These are phyloP conservation scores for Zasmidium angulare DNA, from an alignment of 2,329 filamentous ascomycete genomes.

Conservation along the genomic window DNA sequence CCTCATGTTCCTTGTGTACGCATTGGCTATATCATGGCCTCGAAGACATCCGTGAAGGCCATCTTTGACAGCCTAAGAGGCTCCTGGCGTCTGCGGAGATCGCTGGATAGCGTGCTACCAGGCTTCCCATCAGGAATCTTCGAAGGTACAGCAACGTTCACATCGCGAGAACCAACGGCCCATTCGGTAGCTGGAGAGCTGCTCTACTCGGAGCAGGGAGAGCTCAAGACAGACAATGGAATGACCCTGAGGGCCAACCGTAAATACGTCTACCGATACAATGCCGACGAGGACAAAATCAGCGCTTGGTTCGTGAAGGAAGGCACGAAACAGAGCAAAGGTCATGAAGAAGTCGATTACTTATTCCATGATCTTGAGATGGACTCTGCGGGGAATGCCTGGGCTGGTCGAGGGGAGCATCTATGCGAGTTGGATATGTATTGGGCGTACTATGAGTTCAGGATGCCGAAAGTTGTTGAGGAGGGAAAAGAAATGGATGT, in stretches of 20 bases:
- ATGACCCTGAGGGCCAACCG: slow-evolving; percentile 59
- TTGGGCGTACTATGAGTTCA: slow-evolving; percentile 68
- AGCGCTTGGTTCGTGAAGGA: slow-evolving; percentile 75
- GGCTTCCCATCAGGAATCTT: slow-evolving; percentile 38
- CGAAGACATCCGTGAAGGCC: slow-evolving; percentile 22
- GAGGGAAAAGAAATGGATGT: slow-evolving; percentile 29
- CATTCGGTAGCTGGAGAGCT: slow-evolving; percentile 32
- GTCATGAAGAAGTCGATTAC: slow-evolving; percentile 59
- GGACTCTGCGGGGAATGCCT: slow-evolving; percentile 41
- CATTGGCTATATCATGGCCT: slow-evolving; percentile 9
- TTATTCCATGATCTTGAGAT: slow-evolving; percentile 76
- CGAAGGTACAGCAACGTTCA: slow-evolving; percentile 37
- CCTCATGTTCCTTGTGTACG: neutral
- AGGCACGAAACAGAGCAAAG: slow-evolving; percentile 51
- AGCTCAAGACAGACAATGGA: slow-evolving; percentile 38
- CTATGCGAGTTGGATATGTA: slow-evolving; percentile 72
- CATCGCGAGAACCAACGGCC: slow-evolving; percentile 29
- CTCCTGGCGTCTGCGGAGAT: slow-evolving; percentile 35
- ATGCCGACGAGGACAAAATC: slow-evolving; percentile 60
- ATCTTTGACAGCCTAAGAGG: slow-evolving; percentile 36
- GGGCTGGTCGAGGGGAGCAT: slow-evolving; percentile 67
- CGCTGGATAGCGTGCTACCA: slow-evolving; percentile 33
- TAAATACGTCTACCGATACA: slow-evolving; percentile 73
- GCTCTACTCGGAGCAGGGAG: slow-evolving; percentile 37
- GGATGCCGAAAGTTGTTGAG: slow-evolving; percentile 31